Percentiles rank a stretch among this genome's conserved stretches.
Conservation (phyloP, 2,329 filamentous ascomycete genomes). For the Fusarium sacchari region DNA sequence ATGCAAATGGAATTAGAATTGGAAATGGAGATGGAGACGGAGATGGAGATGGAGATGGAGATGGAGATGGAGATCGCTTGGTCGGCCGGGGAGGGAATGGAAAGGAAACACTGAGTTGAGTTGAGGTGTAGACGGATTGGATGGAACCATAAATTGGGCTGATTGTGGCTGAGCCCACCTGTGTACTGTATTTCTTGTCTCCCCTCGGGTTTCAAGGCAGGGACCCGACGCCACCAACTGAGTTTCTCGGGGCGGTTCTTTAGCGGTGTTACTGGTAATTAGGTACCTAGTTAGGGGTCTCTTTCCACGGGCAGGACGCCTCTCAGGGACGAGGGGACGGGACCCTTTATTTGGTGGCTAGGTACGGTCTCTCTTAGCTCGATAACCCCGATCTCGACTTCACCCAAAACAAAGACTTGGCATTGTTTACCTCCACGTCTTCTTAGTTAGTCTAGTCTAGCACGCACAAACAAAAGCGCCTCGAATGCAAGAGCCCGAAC, state of each 20-base stretch:
- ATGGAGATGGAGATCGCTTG: constrained; percentile 28
- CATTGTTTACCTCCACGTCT: background rate
- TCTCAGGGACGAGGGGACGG: background rate
- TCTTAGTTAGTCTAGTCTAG: background rate
- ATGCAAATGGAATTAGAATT: constrained; percentile 1
- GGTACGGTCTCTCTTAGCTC: background rate
- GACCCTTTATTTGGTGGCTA: constrained; percentile 11
- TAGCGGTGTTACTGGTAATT: too few species aligned
- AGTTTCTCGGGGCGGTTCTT: constrained; percentile 7
- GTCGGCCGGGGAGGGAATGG: constrained; percentile 25
- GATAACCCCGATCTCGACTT: background rate
- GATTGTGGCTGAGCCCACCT: constrained; percentile 34
- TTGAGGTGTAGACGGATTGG: constrained; percentile 1
- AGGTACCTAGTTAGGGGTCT: too few species aligned
- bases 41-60: constrained; percentile 21
- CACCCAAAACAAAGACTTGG: background rate
- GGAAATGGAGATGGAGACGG: constrained; percentile 21
- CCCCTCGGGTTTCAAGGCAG: constrained; percentile 18
- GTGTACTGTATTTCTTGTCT: background rate
- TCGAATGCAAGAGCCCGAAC: background rate
- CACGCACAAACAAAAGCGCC: background rate
- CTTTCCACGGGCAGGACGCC: background rate
- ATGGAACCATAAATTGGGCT: constrained; percentile 29
- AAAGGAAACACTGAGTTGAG: constrained; percentile 15
- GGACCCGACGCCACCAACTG: constrained; percentile 10